phyloP scores from a whole-genome alignment of 1,284 basidiomycete species.

The Ustilago curta region DNA sequence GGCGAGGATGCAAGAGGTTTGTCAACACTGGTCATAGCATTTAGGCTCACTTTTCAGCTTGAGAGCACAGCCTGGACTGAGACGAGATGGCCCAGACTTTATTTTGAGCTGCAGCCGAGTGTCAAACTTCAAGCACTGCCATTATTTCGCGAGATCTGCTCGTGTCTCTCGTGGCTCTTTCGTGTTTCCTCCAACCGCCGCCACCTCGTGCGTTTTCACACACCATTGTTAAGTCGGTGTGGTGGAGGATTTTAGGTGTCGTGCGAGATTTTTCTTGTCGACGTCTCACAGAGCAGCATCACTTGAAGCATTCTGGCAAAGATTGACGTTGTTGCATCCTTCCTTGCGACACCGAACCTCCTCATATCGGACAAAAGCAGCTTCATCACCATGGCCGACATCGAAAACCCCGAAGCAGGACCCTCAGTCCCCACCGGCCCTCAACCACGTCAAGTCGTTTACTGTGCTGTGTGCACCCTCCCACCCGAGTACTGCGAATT shows the following conservation, averaged over 20 bases:
- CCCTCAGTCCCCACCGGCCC: conserved; percentile 42
- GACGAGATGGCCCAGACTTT: too few species aligned
- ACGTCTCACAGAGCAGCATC: not conserved
- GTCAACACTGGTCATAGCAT: not conserved
- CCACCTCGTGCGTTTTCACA: conserved; percentile 1
- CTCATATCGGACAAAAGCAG: not conserved
- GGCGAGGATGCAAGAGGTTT: not conserved
- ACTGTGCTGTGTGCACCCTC: conserved; percentile 66
- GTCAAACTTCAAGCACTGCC: not conserved
- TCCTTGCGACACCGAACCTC: not conserved
- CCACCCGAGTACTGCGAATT: conserved; percentile 69
- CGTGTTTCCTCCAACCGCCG: not conserved
- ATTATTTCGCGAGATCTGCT: too few species aligned
- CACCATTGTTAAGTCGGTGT: not conserved
- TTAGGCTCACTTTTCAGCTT: conserved; percentile 2
- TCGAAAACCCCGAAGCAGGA: conserved; percentile 37
- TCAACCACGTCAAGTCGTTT: conserved; percentile 50
- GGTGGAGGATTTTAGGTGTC: conserved; percentile 23
- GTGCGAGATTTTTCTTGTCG: conserved; percentile 28
- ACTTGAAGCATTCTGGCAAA: not conserved
- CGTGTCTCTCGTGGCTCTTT: not conserved
- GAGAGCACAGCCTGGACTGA: not conserved
- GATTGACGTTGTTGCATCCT: not conserved
- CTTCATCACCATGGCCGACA: conserved; percentile 31
- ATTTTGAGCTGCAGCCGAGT: not conserved